A percentile compares a stretch with the other conserved stretches of the same genome.
Conservation (phyloP, 1,284 basidiomycete species). For the Fistulinella staudtii region DNA sequence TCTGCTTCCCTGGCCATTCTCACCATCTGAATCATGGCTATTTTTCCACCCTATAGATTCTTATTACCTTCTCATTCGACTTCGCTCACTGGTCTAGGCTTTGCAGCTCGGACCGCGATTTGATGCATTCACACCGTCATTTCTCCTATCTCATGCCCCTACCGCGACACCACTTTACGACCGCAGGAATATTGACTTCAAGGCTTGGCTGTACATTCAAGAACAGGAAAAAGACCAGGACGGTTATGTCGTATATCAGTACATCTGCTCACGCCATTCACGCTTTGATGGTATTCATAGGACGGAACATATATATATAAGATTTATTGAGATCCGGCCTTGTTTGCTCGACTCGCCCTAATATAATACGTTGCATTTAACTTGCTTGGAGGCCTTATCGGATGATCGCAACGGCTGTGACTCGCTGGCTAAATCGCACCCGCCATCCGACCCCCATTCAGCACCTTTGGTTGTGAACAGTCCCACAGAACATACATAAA, state of each 20-base stretch:
- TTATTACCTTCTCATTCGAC: conserved; percentile 1
- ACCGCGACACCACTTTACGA: conserved; percentile 2
- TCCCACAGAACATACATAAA: background rate
- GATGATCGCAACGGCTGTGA: background rate
- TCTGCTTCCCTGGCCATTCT: background rate
- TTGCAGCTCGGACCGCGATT: conserved; percentile 1
- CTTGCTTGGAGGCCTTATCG: background rate
- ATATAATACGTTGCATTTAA: conserved; percentile 2
- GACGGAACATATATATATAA: conserved; percentile 8
- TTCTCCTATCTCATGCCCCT: background rate
- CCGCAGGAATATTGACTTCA: conserved; percentile 1
- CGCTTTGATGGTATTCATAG: conserved; percentile 1
- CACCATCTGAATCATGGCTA: background rate
- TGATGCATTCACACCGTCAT: conserved; percentile 1
- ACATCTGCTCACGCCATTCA: conserved; percentile 4
- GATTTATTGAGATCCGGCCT: background rate
- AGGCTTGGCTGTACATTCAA: too few species aligned
- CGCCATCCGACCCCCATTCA: background rate
- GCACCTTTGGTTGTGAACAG: background rate
- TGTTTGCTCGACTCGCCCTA: conserved; percentile 2
- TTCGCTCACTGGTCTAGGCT: conserved; percentile 3
- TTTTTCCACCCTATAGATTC: conserved; percentile 14
- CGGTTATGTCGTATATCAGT: conserved; percentile 6
- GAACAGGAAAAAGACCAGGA: conserved; percentile 1
- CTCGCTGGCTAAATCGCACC: background rate